Base-by-base conservation (phyloP, 1,284 basidiomycete genomes). In the Apiotrichum siamense region DNA sequence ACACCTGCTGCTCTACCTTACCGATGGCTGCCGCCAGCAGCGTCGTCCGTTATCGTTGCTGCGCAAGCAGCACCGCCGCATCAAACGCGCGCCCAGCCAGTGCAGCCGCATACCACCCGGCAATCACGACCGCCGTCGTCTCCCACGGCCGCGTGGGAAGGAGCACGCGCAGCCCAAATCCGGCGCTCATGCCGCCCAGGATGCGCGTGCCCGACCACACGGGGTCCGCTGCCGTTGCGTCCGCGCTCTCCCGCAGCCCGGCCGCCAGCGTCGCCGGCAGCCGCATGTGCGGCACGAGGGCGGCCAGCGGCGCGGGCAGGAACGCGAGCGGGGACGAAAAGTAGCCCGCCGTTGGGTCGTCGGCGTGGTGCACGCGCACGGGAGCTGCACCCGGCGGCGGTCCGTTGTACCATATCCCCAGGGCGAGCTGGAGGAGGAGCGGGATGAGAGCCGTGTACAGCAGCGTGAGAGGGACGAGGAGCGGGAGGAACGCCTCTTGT, bases 391-490 rank as follows among this genome's bases (percentile, higher is more conserved):
- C 12, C 33, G 20, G 9, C 23, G 20, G 12, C 17, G 31, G 44
- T 42, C n/a, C 21, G 46, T 32, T 81, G 25, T 79, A 80, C 90
- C 90, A 94, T 55, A 94, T 83, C 0, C 87, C 83, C 17, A 94
- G 80, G 17, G 88, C 76, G 57, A 88, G 82, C 21, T 92, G 81
- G 4, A 94, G 79, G 66, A 92, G 85, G 10, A 90, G 79, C 59
- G 93, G 93, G 2, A 87, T 85, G 31, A 93, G 75, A 1, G 90
- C 89, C 1, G 89, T 89, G 67, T 91, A 92, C 55, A 93, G 78
- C 4, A 93, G 76, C 4, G 85, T 85, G 17, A 93, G 78, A 2
- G 88, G 83, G 32, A 92, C 81, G 32, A 89, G 79, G 1, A 82
- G 82, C 45, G 83, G 80, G 60, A 54, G 40, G 52, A 72, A 70